These are phyloP conservation scores for Protomyces inundatus DNA, from an alignment of 1,139 yeast genomes.

Conservation along the genomic window DNA sequence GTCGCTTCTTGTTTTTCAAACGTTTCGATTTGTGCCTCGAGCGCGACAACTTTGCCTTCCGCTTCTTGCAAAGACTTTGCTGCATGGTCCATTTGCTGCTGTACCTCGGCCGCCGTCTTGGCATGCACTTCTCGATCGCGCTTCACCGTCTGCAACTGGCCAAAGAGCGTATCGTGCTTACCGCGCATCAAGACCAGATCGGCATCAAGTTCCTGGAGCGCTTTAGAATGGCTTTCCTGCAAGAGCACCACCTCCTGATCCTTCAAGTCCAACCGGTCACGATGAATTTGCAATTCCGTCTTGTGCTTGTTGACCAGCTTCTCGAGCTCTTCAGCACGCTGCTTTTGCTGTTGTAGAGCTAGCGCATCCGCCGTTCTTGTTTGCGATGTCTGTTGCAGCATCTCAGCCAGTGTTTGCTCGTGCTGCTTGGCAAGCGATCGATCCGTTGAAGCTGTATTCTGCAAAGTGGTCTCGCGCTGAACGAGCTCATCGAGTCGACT, in stretches of 20 bases:
- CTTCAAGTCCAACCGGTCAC: not conserved
- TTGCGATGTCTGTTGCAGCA: not conserved
- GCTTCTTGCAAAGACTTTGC: not conserved
- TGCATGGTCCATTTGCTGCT: not conserved
- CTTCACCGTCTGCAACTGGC: not conserved
- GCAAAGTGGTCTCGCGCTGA: not conserved
- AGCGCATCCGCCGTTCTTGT: not conserved
- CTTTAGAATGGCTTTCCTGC: not conserved
- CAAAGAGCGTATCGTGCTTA: not conserved
- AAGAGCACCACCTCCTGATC: not conserved
- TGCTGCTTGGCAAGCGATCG: not conserved
- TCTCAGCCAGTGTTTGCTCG: not conserved
- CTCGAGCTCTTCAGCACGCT: not conserved
- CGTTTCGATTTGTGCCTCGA: not conserved
- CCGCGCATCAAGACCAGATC: not conserved
- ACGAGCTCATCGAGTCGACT: not conserved
- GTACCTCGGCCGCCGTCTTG: too few species aligned
- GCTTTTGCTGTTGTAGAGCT: not conserved
- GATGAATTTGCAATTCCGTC: not conserved
- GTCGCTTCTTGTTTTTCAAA: constrained; percentile 7
- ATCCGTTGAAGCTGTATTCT: not conserved
- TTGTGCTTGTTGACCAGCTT: not conserved
- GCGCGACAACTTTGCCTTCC: not conserved
- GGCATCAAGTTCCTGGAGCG: not conserved
- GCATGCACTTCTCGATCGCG: not conserved